Percentiles rank a stretch among this genome's conserved stretches.
These are phyloP conservation scores for Fusarium illudens DNA, from an alignment of 2,329 filamentous ascomycete species.

Conservation along the genomic window DNA sequence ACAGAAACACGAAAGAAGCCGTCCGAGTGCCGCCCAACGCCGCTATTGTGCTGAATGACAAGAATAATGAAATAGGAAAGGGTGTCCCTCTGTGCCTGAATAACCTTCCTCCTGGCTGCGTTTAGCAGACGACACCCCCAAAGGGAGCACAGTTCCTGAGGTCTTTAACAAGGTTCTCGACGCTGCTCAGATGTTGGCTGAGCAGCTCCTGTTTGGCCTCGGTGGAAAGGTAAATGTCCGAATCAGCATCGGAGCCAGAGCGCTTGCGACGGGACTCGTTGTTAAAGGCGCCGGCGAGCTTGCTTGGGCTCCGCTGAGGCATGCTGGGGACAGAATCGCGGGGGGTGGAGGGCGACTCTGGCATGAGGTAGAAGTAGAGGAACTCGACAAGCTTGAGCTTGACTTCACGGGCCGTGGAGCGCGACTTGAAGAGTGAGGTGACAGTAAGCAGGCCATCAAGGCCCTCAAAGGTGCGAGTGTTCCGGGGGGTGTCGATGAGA, in stretches of 20 bases:
- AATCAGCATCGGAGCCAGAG: constrained; percentile 46
- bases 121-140: constrained; percentile 64
- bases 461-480: constrained; percentile 90
- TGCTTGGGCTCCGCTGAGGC: constrained; percentile 74
- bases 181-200: constrained; percentile 79
- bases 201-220: constrained; percentile 85
- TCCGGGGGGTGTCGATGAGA: constrained; percentile 83
- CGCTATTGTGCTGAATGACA: constrained; percentile 3
- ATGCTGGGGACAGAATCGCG: constrained; percentile 59
- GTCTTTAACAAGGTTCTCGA: constrained; percentile 86
- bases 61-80: constrained; percentile 1
- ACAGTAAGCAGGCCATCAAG: constrained; percentile 92
- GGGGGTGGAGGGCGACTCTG: constrained; percentile 74
- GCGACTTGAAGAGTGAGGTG: constrained; percentile 90
- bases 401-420: constrained; percentile 84
- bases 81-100: neutral
- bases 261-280: constrained; percentile 45
- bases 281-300: constrained; percentile 67
- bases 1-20: constrained; percentile 19
- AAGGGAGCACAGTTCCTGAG: constrained; percentile 81
- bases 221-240: constrained; percentile 65
- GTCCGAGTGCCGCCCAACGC: constrained; percentile 31
- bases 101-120: neutral
- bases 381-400: constrained; percentile 98
- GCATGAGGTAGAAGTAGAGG: constrained; percentile 98